phyloP scores from a whole-genome alignment of 1,139 yeast species.

The Hansenula anomala region DNA sequence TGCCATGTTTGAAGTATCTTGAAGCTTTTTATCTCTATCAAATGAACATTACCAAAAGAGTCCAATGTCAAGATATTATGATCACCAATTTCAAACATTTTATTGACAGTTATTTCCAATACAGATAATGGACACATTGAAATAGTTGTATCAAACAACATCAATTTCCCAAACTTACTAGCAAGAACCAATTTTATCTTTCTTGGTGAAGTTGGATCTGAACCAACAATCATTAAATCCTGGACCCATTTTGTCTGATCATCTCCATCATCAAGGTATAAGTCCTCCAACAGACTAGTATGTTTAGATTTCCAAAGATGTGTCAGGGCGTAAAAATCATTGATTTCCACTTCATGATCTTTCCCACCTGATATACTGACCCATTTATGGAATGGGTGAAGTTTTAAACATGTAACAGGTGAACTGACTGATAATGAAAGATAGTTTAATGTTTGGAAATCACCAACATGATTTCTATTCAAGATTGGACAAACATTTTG shows the following conservation, averaged over 20 bases:
- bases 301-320: conserved; percentile 1
- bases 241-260: conserved; percentile 1
- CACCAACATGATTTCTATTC: background rate
- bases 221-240: background rate
- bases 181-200: background rate
- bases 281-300: background rate
- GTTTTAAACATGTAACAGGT: conserved; percentile 1
- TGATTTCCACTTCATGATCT: conserved; percentile 3
- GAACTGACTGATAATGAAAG: background rate
- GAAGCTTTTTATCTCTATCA: background rate
- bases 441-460: background rate
- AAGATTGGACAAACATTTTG: background rate
- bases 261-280: background rate
- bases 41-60: background rate
- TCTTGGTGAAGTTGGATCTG: background rate
- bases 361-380: background rate
- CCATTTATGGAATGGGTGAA: conserved; percentile 1
- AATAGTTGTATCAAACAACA: background rate
- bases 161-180: conserved; percentile 1
- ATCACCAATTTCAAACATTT: background rate
- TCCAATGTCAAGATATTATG: background rate
- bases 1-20: background rate
- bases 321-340: conserved; percentile 1
- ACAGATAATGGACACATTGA: background rate
- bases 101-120: background rate